These are phyloP conservation scores for Melampsora abietis-canadensis DNA, from an alignment of 1,284 basidiomycete species.

Conservation along the genomic window DNA sequence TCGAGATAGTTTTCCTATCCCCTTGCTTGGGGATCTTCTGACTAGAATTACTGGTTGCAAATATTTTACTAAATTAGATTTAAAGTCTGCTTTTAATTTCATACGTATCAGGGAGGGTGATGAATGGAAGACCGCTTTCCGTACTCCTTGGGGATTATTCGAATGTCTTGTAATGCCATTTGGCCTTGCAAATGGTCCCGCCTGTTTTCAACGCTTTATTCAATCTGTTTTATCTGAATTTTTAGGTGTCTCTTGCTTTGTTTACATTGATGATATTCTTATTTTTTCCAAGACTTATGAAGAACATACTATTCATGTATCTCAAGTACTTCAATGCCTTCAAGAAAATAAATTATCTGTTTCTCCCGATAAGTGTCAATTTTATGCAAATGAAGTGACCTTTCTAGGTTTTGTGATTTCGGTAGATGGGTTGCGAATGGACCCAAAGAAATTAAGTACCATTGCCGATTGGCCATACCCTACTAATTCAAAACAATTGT, in stretches of 20 bases:
- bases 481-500: neutral
- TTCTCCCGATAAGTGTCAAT: constrained; percentile 24
- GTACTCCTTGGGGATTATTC: constrained; percentile 15
- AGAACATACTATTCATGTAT: neutral
- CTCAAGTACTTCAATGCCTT: neutral
- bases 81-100: constrained; percentile 51
- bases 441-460: constrained; percentile 7
- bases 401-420: constrained; percentile 19
- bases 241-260: constrained; percentile 19
- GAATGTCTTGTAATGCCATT: constrained; percentile 11
- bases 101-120: constrained; percentile 41
- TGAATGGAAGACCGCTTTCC: constrained; percentile 21
- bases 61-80: constrained; percentile 50
- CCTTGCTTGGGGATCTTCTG: neutral
- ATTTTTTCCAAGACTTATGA: constrained; percentile 23
- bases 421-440: constrained; percentile 2
- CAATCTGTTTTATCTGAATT: too few relatives aligned
- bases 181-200: neutral
- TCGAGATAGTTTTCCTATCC: constrained; percentile 41
- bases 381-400: neutral
- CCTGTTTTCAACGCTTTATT: too few relatives aligned
- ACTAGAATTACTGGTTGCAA: neutral
- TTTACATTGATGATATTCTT: constrained; percentile 39
- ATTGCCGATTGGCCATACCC: constrained; percentile 16
- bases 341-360: constrained; percentile 4